Evolutionary conservation across 2,329 filamentous ascomycete genomes (phyloP).

Genomic region (Colletotrichum gigasporum): DNA sequence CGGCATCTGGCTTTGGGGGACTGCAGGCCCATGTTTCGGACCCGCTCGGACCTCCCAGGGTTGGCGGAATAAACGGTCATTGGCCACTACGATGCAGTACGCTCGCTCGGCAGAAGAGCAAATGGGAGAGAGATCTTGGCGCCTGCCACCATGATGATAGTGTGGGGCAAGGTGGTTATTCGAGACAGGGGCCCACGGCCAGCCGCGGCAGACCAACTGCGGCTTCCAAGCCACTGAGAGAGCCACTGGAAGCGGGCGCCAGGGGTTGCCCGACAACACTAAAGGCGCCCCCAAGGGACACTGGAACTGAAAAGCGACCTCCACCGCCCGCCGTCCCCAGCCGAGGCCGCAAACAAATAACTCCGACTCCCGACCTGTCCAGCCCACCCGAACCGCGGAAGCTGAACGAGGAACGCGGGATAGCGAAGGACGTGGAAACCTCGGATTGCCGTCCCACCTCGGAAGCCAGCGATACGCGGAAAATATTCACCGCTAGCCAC

Average conservation of each 20-base stretch:
- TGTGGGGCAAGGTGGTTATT: constrained; percentile 15
- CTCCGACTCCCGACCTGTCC: not conserved
- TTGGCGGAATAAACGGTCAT: constrained; percentile 27
- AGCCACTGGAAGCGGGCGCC: not conserved
- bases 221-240: not conserved
- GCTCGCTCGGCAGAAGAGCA: not conserved
- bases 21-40: constrained; percentile 16
- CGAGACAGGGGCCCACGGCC: not conserved
- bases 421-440: too few species aligned
- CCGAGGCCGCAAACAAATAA: not conserved
- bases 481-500: too few species aligned
- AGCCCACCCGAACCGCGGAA: not conserved
- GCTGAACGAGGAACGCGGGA: not conserved
- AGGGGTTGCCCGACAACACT: constrained; percentile 1
- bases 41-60: constrained; percentile 14
- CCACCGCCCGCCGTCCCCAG: too few species aligned
- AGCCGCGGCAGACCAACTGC: not conserved
- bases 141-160: constrained; percentile 14
- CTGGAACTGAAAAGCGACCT: not conserved
- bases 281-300: too few species aligned
- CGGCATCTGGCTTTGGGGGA: not conserved
- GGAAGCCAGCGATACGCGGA: constrained; percentile 8
- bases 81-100: constrained; percentile 7
- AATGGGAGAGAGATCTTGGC: constrained; percentile 12
- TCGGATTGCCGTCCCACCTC: not conserved